phyloP scores from a whole-genome alignment of 768 basidiomycete species.

The Wakefieldia striispora region DNA sequence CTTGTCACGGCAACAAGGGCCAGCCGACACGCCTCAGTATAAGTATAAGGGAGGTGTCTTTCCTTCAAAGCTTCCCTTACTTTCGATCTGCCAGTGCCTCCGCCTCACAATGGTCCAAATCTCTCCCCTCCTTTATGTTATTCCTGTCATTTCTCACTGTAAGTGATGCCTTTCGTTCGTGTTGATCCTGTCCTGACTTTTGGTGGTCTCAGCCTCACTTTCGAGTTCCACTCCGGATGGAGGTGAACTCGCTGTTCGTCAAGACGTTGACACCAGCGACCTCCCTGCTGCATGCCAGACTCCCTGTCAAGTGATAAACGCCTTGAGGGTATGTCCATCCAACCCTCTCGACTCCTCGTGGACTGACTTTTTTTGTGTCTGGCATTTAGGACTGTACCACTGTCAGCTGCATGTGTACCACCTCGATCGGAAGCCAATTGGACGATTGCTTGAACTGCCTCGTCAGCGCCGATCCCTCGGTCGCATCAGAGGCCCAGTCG shows the following conservation, averaged over 20 bases:
- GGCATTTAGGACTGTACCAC: slow-evolving; percentile 8
- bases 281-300: slow-evolving; percentile 22
- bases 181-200: background rate
- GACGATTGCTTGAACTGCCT: slow-evolving; percentile 22
- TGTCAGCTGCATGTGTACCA: slow-evolving; percentile 13
- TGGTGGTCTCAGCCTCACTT: background rate
- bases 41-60: slow-evolving; percentile 2
- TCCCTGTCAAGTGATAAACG: slow-evolving; percentile 19
- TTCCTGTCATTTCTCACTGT: slow-evolving; percentile 14
- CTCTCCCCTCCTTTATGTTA: slow-evolving; percentile 12
- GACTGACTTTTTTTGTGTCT: background rate
- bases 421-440: slow-evolving; percentile 11
- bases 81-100: background rate
- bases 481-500: slow-evolving; percentile 4
- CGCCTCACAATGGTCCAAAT: slow-evolving; percentile 22
- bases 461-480: background rate
- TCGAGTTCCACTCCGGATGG: background rate
- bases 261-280: slow-evolving; percentile 3
- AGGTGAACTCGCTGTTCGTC: slow-evolving; percentile 20
- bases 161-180: background rate
- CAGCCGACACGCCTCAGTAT: background rate
- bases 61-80: background rate
- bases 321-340: slow-evolving; percentile 15
- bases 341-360: too few relatives aligned
- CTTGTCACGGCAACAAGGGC: too few relatives aligned